phyloP scores from a whole-genome alignment of 2,329 filamentous ascomycete species.

The Albophoma yamanashiensis region DNA sequence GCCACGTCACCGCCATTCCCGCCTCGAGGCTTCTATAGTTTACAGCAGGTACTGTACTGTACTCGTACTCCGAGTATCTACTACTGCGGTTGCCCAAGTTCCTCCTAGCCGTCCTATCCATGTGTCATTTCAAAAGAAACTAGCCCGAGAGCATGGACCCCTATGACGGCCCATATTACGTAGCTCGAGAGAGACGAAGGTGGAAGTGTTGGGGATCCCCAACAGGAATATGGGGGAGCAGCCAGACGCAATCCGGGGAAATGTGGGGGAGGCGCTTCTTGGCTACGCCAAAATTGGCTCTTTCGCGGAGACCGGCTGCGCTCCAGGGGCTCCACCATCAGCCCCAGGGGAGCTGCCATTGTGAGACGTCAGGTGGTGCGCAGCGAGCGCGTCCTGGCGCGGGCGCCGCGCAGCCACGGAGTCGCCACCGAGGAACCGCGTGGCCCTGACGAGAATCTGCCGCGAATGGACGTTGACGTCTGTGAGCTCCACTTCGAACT shows the following conservation, averaged over 20 bases:
- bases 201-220: slow-evolving; percentile 1
- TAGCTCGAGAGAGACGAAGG: neutral
- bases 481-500: slow-evolving; percentile 44
- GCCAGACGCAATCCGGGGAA: neutral
- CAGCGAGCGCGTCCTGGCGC: neutral
- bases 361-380: neutral
- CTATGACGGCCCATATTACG: neutral
- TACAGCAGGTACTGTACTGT: too few species aligned
- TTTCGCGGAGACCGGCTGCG: neutral
- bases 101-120: neutral
- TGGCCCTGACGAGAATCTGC: slow-evolving; percentile 34
- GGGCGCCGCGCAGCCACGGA: neutral
- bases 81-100: neutral
- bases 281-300: neutral
- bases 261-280: neutral
- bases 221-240: neutral
- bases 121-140: too few species aligned
- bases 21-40: neutral
- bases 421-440: slow-evolving; percentile 17
- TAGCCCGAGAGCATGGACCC: neutral
- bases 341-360: neutral
- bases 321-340: neutral
- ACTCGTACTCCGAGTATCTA: neutral
- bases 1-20: neutral
- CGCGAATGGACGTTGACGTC: slow-evolving; percentile 40